phyloP scores from a whole-genome alignment of 2,329 filamentous ascomycete genomes.

The Cercospora sp. region DNA sequence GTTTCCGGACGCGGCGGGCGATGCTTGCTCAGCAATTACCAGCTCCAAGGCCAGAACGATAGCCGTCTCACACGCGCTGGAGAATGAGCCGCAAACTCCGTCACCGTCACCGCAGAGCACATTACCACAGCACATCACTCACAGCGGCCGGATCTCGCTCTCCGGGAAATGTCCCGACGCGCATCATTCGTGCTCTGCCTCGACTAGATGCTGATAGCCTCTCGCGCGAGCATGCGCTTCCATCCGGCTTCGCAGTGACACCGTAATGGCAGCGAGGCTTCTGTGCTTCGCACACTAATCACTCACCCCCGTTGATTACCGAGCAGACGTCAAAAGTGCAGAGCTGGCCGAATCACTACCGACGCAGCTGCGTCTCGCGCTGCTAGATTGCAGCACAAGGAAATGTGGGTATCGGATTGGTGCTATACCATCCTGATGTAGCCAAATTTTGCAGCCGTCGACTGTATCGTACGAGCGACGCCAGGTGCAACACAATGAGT shows the following conservation, averaged over 20 bases:
- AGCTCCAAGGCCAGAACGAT: neutral
- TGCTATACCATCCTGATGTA: neutral
- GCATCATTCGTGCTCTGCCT: neutral
- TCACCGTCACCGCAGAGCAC: neutral
- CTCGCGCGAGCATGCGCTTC: neutral
- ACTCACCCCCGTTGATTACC: slow-evolving; percentile 5
- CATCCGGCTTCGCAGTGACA: neutral
- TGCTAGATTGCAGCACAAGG: neutral
- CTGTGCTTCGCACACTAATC: neutral
- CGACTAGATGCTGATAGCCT: neutral
- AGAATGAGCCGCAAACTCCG: slow-evolving; percentile 1
- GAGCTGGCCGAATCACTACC: neutral
- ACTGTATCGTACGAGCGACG: neutral
- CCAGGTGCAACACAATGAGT: neutral
- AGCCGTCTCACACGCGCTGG: neutral
- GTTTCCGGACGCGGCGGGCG: neutral
- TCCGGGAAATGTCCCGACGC: slow-evolving; percentile 3
- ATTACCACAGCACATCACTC: slow-evolving; percentile 1
- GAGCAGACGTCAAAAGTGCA: neutral
- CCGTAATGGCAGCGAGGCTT: neutral
- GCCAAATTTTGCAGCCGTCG: neutral
- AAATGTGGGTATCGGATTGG: neutral
- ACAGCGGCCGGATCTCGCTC: slow-evolving; percentile 1
- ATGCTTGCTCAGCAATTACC: slow-evolving; percentile 6
- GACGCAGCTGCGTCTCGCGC: neutral